Evolutionary conservation across 2,329 filamentous ascomycete genomes (phyloP).

Genomic region (Scleromitrula shiraiana): DNA sequence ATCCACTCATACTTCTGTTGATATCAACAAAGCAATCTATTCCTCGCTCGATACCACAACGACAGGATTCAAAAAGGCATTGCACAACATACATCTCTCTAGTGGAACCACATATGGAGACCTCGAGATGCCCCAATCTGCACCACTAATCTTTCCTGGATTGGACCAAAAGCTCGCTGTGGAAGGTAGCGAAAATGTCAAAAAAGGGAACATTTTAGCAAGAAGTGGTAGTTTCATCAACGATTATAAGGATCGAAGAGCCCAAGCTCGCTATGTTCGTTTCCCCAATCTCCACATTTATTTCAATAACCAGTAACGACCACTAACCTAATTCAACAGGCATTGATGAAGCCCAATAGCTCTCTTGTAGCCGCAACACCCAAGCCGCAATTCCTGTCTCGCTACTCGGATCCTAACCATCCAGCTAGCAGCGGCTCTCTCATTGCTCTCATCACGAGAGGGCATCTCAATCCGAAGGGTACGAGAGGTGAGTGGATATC

Average conservation of each 20-base stretch:
- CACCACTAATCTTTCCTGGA: slow-evolving; percentile 33
- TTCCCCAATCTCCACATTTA: not conserved
- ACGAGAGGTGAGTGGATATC: not conserved
- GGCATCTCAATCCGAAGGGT: slow-evolving; percentile 28
- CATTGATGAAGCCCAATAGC: slow-evolving; percentile 34
- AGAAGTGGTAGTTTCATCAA: slow-evolving; percentile 31
- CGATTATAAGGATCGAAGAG: slow-evolving; percentile 22
- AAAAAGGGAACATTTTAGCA: slow-evolving; percentile 29
- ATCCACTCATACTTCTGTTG: slow-evolving; percentile 19
- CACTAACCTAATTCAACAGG: not conserved
- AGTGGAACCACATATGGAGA: slow-evolving; percentile 33
- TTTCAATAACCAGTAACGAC: not conserved
- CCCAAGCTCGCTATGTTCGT: slow-evolving; percentile 33
- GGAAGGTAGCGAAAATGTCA: slow-evolving; percentile 16
- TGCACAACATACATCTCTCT: slow-evolving; percentile 30
- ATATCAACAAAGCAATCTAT: slow-evolving; percentile 31
- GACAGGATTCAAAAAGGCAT: slow-evolving; percentile 19
- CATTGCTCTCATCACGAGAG: slow-evolving; percentile 39
- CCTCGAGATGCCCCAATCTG: slow-evolving; percentile 32
- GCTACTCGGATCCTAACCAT: slow-evolving; percentile 44
- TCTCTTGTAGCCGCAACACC: slow-evolving; percentile 30
- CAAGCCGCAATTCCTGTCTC: slow-evolving; percentile 35
- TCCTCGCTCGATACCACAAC: slow-evolving; percentile 28
- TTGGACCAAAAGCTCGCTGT: slow-evolving; percentile 27
- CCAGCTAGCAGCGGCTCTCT: slow-evolving; percentile 41